phyloP scores from a whole-genome alignment of 129 eudicot genomes.

The Tanacetum coccineum region DNA sequence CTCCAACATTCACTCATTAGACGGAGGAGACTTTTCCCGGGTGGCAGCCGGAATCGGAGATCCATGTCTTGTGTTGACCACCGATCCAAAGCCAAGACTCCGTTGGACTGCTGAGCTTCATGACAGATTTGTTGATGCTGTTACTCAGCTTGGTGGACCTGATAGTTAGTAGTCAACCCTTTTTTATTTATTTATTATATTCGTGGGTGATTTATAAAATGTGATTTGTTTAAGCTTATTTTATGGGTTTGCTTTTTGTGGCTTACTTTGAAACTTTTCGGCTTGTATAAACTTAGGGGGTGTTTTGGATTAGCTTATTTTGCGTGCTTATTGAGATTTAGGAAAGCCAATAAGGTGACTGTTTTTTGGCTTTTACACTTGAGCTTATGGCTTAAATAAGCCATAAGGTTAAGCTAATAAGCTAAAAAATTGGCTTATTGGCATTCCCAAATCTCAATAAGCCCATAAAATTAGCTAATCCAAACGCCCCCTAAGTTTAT shows the following conservation, averaged over 20 bases:
- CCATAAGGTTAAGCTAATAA: too few relatives aligned
- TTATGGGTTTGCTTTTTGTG: too few relatives aligned
- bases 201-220: background rate
- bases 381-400: too few relatives aligned
- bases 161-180: constrained; percentile 48
- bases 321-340: constrained; percentile 11
- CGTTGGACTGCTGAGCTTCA: constrained; percentile 97
- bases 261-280: too few relatives aligned
- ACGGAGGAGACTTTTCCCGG: constrained; percentile 30
- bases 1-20: constrained; percentile 45
- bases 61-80: constrained; percentile 67
- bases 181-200: background rate
- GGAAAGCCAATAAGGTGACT: too few relatives aligned
- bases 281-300: too few relatives aligned
- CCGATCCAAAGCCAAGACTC: constrained; percentile 91
- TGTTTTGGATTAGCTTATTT: background rate
- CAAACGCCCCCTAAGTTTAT: too few relatives aligned
- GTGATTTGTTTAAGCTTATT: too few relatives aligned
- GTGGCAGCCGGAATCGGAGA: constrained; percentile 39
- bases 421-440: too few relatives aligned
- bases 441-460: too few relatives aligned
- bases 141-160: constrained; percentile 95
- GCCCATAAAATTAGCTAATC: too few relatives aligned
- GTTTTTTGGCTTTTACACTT: too few relatives aligned
- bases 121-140: constrained; percentile 91